Evolutionary conservation across 345 rosid species (phyloP).

Genomic region (Aethionema arabicum): DNA sequence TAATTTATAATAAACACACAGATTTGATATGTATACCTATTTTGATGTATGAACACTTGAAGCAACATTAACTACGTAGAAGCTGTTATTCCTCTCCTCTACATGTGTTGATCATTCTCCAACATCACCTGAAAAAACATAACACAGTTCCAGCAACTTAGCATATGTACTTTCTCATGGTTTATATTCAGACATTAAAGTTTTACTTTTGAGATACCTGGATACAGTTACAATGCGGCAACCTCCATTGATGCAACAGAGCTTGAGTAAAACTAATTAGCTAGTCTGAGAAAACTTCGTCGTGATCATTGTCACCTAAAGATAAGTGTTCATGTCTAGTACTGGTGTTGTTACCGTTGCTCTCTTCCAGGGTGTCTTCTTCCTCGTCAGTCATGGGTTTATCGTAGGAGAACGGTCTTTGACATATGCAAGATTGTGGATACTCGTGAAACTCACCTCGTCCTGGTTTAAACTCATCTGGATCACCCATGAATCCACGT

Average conservation of each 20-base stretch:
- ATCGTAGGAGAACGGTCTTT: slow-evolving; percentile 46
- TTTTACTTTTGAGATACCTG: slow-evolving; percentile 26
- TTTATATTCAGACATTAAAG: not conserved
- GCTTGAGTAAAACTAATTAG: not conserved
- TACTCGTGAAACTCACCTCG: slow-evolving; percentile 89
- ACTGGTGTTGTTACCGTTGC: slow-evolving; percentile 32
- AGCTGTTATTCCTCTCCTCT: slow-evolving; percentile 32
- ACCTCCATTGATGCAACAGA: slow-evolving; percentile 20
- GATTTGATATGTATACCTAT: slow-evolving; percentile 36
- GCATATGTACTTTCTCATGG: slow-evolving; percentile 7
- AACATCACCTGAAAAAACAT: slow-evolving; percentile 29
- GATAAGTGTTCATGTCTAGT: slow-evolving; percentile 28
- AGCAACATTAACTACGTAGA: slow-evolving; percentile 32
- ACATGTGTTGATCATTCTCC: slow-evolving; percentile 33
- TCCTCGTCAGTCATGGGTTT: slow-evolving; percentile 29
- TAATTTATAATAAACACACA: slow-evolving; percentile 23
- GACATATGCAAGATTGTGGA: slow-evolving; percentile 80
- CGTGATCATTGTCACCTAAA: slow-evolving; percentile 36
- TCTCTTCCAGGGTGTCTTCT: slow-evolving; percentile 30
- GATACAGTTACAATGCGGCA: slow-evolving; percentile 25
- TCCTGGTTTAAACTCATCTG: slow-evolving; percentile 81
- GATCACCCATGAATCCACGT: slow-evolving; percentile 98
- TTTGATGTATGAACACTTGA: slow-evolving; percentile 36
- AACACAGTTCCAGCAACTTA: not conserved
- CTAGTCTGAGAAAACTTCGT: slow-evolving; percentile 44